These are phyloP conservation scores for Neurospora crassa DNA, from an alignment of 2,329 filamentous ascomycete species.

Conservation along the genomic window DNA sequence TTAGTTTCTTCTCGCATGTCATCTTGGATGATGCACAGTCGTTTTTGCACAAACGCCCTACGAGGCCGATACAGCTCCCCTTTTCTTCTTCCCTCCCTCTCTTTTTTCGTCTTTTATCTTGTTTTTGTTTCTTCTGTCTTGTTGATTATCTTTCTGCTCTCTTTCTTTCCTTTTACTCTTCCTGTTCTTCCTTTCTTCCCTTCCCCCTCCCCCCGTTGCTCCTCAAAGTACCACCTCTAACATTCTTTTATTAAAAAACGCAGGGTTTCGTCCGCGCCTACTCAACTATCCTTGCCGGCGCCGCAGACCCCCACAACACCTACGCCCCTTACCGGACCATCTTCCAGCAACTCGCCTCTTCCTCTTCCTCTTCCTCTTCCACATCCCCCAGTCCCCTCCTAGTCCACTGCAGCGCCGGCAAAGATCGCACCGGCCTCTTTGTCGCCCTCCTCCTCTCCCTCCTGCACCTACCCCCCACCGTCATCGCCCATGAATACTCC, in stretches of 20 bases:
- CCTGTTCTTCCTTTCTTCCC: background rate
- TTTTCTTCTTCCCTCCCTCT: too few species aligned
- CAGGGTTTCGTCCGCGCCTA: conserved; percentile 57
- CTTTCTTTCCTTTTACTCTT: conserved; percentile 10
- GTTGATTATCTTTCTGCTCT: background rate
- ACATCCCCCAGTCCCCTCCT: too few species aligned
- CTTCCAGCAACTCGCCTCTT: conserved; percentile 41
- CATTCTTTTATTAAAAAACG: too few species aligned
- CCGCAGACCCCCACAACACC: conserved; percentile 30
- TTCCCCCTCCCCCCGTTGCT: too few species aligned
- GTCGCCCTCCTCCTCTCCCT: conserved; percentile 56
- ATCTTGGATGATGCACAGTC: too few species aligned
- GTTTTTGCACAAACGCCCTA: background rate
- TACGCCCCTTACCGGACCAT: conserved; percentile 46
- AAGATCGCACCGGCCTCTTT: conserved; percentile 66
- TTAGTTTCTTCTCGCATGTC: background rate
- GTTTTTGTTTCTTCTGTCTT: too few species aligned
- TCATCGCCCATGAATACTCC: conserved; percentile 58
- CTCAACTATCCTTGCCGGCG: conserved; percentile 46
- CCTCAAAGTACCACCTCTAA: too few species aligned
- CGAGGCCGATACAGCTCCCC: background rate
- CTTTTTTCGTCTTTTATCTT: too few species aligned
- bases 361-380: conserved; percentile 33
- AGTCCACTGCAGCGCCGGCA: conserved; percentile 68
- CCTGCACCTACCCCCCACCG: conserved; percentile 48